These are phyloP conservation scores for Amyloporia xantha DNA, from an alignment of 768 basidiomycete species.

Conservation along the genomic window DNA sequence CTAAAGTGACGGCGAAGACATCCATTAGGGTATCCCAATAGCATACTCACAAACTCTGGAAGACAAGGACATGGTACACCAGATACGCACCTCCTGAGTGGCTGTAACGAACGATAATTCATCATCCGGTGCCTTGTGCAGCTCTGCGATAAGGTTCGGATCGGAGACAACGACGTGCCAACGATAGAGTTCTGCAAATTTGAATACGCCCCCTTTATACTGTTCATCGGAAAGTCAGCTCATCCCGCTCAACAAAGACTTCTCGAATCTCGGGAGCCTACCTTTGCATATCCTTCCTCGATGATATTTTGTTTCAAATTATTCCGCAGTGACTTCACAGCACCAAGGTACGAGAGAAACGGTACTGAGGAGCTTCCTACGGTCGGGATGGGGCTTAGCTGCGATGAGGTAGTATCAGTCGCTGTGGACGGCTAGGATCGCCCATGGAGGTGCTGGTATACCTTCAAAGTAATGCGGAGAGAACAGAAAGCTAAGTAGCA, in stretches of 20 bases:
- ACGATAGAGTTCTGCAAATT: constrained; percentile 15
- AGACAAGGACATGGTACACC: no score
- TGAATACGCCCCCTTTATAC: constrained; percentile 27
- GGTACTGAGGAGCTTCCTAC: constrained; percentile 27
- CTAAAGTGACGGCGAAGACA: not conserved
- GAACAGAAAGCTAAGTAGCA: no score
- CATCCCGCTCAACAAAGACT: not conserved
- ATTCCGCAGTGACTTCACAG: constrained; percentile 23
- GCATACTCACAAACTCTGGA: no score
- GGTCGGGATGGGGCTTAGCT: constrained; percentile 24
- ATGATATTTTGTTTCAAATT: constrained; percentile 29
- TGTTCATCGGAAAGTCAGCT: constrained; percentile 2
- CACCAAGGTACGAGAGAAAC: constrained; percentile 28
- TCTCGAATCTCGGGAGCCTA: constrained; percentile 9
- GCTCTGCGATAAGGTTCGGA: constrained; percentile 29
- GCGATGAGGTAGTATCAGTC: not conserved
- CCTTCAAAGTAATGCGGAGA: no score
- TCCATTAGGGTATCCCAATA: no score
- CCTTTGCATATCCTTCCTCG: constrained; percentile 31
- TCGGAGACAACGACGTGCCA: constrained; percentile 37
- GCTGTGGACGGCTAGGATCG: not conserved
- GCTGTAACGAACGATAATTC: constrained; percentile 29
- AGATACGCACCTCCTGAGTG: constrained; percentile 26
- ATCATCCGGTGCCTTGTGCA: constrained; percentile 32
- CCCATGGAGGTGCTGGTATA: no score